phyloP scores from a whole-genome alignment of 2,329 filamentous ascomycete species.

The Penicillium sp. region DNA sequence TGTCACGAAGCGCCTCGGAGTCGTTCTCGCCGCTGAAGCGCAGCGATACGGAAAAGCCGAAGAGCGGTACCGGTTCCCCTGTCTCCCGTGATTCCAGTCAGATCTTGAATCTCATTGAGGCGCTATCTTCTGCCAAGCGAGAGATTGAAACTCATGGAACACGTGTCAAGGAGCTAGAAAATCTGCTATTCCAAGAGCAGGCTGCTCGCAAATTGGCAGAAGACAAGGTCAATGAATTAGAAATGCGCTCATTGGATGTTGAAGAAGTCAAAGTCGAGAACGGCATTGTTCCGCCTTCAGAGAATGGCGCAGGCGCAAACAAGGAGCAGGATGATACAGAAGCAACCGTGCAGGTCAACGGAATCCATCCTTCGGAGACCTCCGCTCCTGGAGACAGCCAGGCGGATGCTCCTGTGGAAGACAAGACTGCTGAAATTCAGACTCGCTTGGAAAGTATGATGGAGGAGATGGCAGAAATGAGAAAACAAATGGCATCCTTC shows the following conservation, averaged over 20 bases:
- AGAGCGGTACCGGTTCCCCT: constrained; percentile 42
- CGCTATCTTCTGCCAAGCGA: constrained; percentile 70
- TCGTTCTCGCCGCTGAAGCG: constrained; percentile 57
- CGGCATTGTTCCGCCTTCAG: constrained; percentile 39
- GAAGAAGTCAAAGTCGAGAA: constrained; percentile 40
- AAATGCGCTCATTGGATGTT: constrained; percentile 47
- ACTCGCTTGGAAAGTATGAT: constrained; percentile 67
- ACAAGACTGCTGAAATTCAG: constrained; percentile 48
- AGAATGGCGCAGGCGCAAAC: constrained; percentile 10
- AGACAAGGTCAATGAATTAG: constrained; percentile 63
- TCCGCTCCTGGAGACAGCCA: constrained; percentile 10
- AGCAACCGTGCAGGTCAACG: constrained; percentile 8
- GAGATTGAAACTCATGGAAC: constrained; percentile 76
- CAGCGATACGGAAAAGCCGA: constrained; percentile 65
- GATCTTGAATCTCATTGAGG: constrained; percentile 74
- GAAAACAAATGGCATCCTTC: constrained; percentile 68
- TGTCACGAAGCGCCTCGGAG: constrained; percentile 38
- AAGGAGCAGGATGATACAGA: constrained; percentile 1
- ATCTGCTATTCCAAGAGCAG: constrained; percentile 67
- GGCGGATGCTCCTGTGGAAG: constrained; percentile 30
- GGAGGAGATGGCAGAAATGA: constrained; percentile 70
- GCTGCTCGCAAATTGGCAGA: constrained; percentile 76
- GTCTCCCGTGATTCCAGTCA: constrained; percentile 56
- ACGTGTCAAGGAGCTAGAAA: constrained; percentile 72
- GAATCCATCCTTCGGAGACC: constrained; percentile 6